A percentile compares a stretch with the other conserved stretches of the same genome.
Conservation (phyloP, 2,329 filamentous ascomycete genomes). For the Cladorrhinum sp. region DNA sequence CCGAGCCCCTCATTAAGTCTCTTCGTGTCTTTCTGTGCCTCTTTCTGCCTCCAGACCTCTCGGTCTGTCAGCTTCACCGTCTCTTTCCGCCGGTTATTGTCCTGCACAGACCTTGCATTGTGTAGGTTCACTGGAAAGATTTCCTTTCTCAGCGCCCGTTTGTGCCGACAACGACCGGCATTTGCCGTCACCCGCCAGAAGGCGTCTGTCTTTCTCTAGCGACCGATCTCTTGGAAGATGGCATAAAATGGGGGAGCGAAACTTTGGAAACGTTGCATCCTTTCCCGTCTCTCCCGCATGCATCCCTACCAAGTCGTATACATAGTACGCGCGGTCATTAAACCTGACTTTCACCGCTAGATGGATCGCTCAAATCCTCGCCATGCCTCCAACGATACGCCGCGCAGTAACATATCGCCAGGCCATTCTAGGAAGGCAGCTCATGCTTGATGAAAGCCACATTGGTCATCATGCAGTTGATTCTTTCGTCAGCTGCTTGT, state of each 20-base stretch:
- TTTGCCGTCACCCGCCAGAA: background rate
- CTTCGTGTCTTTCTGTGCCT: background rate
- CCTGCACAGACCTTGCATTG: background rate
- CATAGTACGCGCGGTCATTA: background rate
- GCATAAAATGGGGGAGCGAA: background rate
- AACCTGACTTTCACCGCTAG: background rate
- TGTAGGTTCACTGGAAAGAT: background rate
- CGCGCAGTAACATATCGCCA: background rate
- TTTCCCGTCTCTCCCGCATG: constrained; percentile 1
- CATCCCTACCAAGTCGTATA: background rate
- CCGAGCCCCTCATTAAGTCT: background rate
- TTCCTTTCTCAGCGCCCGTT: background rate
- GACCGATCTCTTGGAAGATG: background rate
- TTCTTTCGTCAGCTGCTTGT: constrained; percentile 2
- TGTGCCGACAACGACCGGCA: background rate
- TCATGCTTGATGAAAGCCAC: background rate
- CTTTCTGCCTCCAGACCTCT: background rate
- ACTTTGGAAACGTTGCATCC: background rate
- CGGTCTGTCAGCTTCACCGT: constrained; percentile 9
- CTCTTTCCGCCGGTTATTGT: background rate
- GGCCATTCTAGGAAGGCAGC: background rate
- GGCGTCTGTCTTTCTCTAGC: too few relatives aligned
- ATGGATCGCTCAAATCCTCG: background rate
- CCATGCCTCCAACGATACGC: background rate
- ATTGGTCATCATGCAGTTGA: constrained; percentile 5